Base-by-base conservation (phyloP, 2,329 filamentous ascomycete genomes). In the Aspergillus alliaceus region DNA sequence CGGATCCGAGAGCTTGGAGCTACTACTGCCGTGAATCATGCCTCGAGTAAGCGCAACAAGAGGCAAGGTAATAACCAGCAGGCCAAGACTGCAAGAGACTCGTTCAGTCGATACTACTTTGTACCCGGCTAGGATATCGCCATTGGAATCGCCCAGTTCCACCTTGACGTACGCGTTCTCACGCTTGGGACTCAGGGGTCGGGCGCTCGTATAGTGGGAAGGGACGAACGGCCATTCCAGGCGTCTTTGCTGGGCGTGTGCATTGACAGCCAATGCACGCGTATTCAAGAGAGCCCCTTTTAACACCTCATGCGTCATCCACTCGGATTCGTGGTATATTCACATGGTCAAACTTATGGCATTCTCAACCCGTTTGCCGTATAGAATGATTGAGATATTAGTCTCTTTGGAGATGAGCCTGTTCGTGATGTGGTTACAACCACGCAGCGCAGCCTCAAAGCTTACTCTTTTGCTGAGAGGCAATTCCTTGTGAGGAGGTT, bases 21-120 rank as follows among this genome's bases (percentile, higher is more conserved):
- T 56, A 48, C 14, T 56, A n/a, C n/a, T n/a, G n/a, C n/a, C 54
- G 18, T 31, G 11, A 35, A 52, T 52, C 29, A 56, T 40, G 11
- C 48, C 48, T 12, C 18, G n/a, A 4, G 54, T 56, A 4, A 37
- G 20, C 22, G 22, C 6, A 14, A 39, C 52, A 20, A 56, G 48
- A 4, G 48, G 48, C 2, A 56, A 29, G 2, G 46, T 44, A 12
- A 56, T 56, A 18, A 52, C 31, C 5, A 56, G 48, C 20, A 55
- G 34, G 7, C 52, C 54, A 14, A 52, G 54, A 27, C 32, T 31
- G 37, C 29, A 12, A 56, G 48, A 39, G 52, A 56, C 31, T 18
- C 31, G 25, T 47, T 52, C n/a, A 56, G 31, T 29, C 52, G 48
- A 11, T 52, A 37, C 8, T 15, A 15, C n/a, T n/a, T n/a, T n/a